Base-by-base conservation (phyloP, 2,329 filamentous ascomycete species). In the Zymoseptoria brevis region DNA sequence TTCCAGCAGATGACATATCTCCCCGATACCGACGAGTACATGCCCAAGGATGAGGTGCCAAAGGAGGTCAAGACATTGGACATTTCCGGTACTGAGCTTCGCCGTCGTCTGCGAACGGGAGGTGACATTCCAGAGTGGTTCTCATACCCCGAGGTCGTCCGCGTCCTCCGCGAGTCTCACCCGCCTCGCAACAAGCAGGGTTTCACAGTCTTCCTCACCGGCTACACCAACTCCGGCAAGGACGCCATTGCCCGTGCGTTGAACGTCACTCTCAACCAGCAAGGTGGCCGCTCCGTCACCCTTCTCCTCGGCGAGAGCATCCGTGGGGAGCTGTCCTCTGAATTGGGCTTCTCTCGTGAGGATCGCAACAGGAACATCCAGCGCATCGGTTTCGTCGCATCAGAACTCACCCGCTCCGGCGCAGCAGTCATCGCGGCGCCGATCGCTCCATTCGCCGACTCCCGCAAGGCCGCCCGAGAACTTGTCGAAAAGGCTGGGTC, bases 1-100 rank as follows among this genome's bases (percentile, higher is more conserved):
- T 99, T 99, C 87, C 93, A 97, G 81, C 91, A 95, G 85, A 96
- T 99, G 87, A 97, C 95, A 64, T 99, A 97, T 80, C 87, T 97
- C 60, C 94, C 94, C 68, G 94, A 97, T 78, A 87, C 85, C 73
- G 94, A 99, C 76, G 94, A 97, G 82, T 99, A 99, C 82, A 86
- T 85, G 70, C 94, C 94, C 59, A 85, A 91, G 76, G 90, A 99
- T 78, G 84, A 96, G 80, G 93, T 99, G 63, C 80, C 87, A 69
- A 80, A 86, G 72, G 91, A 90, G 66, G 82, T 88, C 71, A 89
- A 90, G 76, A 97, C 93, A 56, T 74, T 81, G 50, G 78, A 81
- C 64, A 81, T 81, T 62, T 79, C 76, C 58, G 79, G 79, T 63
- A 81, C 79, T 50, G 94, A 99, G 81, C 89, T 99, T 71, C 92